phyloP scores from a whole-genome alignment of 1,284 basidiomycete species.

The Entoloma clypeatum region DNA sequence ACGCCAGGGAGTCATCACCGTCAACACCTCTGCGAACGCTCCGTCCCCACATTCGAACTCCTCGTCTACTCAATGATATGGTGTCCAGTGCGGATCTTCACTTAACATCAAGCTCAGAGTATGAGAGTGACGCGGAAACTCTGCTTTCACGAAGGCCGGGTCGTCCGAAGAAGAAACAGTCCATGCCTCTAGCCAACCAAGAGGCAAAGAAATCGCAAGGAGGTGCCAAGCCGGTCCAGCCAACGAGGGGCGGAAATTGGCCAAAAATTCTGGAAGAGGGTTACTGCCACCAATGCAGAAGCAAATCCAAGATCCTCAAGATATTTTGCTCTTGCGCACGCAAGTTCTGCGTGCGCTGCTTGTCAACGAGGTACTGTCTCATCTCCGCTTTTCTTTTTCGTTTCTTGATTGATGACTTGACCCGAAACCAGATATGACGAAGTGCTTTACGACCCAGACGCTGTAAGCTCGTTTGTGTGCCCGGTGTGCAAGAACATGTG shows the following conservation, averaged over 20 bases:
- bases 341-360: slow-evolving; percentile 27
- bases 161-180: not conserved
- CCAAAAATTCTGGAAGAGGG: not conserved
- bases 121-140: slow-evolving; percentile 4
- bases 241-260: not conserved
- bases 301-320: slow-evolving; percentile 19
- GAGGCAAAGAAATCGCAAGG: not conserved
- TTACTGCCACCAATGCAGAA: slow-evolving; percentile 32
- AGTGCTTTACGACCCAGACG: not conserved
- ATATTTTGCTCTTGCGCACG: slow-evolving; percentile 25
- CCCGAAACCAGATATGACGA: not conserved
- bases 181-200: not conserved
- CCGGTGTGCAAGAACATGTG: slow-evolving; percentile 27
- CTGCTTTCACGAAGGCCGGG: not conserved
- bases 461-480: slow-evolving; percentile 27
- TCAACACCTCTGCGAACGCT: not conserved
- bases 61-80: slow-evolving; percentile 11
- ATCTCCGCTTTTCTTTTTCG: no score
- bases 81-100: slow-evolving; percentile 9
- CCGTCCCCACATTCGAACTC: slow-evolving; percentile 3
- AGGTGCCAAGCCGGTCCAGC: not conserved
- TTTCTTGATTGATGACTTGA: not conserved
- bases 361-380: slow-evolving; percentile 20
- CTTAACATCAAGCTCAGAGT: slow-evolving; percentile 5
- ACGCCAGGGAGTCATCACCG: not conserved